Evolutionary conservation across 2,329 filamentous ascomycete genomes (phyloP).

Genomic region (Penicillium janthinellum): DNA sequence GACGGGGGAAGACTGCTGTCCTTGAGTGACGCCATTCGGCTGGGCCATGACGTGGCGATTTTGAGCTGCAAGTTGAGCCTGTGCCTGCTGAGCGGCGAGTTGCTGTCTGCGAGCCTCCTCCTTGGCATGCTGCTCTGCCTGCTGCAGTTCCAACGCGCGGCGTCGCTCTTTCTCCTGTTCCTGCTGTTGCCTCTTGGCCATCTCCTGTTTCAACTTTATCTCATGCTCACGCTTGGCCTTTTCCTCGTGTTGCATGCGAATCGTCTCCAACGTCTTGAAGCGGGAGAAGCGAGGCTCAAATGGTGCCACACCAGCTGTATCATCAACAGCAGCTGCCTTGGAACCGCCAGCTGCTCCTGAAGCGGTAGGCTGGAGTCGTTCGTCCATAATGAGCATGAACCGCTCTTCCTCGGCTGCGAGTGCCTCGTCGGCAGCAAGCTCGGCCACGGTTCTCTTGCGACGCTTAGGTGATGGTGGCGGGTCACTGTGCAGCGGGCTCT

Average conservation of each 20-base stretch:
- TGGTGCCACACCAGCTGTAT: constrained; percentile 67
- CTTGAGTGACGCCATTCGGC: constrained; percentile 45
- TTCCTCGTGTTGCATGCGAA: constrained; percentile 75
- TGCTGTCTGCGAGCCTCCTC: constrained; percentile 45
- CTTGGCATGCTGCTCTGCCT: constrained; percentile 47
- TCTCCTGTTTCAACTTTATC: constrained; percentile 52
- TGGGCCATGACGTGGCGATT: constrained; percentile 56
- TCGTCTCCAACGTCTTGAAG: constrained; percentile 88
- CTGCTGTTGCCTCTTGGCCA: constrained; percentile 50
- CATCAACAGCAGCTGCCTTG: constrained; percentile 70
- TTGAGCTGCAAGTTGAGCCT: constrained; percentile 47
- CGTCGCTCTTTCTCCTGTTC: constrained; percentile 53
- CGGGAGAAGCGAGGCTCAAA: constrained; percentile 87
- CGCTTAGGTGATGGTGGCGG: constrained; percentile 81
- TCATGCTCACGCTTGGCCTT: constrained; percentile 56
- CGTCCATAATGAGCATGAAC: constrained; percentile 91
- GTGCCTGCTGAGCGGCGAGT: constrained; percentile 50
- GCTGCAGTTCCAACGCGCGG: constrained; percentile 46
- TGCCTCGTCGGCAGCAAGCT: constrained; percentile 93
- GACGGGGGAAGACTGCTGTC: constrained; percentile 50
- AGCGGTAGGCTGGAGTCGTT: constrained; percentile 67
- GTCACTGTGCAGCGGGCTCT: constrained; percentile 75
- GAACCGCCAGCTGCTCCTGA: constrained; percentile 60
- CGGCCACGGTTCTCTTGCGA: constrained; percentile 89
- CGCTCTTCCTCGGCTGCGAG: constrained; percentile 84